phyloP scores from a whole-genome alignment of 2,329 filamentous ascomycete species.

The Talaromyces verruculosus region DNA sequence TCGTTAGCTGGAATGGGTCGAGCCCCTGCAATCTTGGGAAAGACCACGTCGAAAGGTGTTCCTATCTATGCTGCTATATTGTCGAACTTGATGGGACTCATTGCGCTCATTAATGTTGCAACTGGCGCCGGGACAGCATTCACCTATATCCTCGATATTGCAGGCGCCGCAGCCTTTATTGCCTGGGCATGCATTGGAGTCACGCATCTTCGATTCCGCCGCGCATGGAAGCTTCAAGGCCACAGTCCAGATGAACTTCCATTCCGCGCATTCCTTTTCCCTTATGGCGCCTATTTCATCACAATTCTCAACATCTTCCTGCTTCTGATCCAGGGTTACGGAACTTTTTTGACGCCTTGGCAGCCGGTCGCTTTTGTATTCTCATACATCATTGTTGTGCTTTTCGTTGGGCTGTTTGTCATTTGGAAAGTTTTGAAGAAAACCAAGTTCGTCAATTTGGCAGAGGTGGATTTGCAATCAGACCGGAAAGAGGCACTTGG shows the following conservation, averaged over 20 bases:
- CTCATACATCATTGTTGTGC: conserved; percentile 20
- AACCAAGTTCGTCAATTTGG: conserved; percentile 15
- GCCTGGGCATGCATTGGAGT: conserved; percentile 19
- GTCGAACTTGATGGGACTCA: conserved; percentile 56
- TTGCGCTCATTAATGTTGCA: conserved; percentile 69
- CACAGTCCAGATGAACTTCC: conserved; percentile 14
- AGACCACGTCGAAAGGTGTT: conserved; percentile 43
- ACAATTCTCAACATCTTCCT: conserved; percentile 17
- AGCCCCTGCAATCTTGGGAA: conserved; percentile 45
- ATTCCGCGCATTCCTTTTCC: conserved; percentile 17
- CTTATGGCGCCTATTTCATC: conserved; percentile 18
- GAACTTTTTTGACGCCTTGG: conserved; percentile 16
- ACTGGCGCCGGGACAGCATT: conserved; percentile 62
- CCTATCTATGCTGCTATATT: conserved; percentile 46
- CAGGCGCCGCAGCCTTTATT: conserved; percentile 25
- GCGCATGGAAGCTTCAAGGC: conserved; percentile 18
- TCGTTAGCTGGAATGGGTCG: conserved; percentile 56
- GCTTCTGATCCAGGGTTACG: conserved; percentile 17
- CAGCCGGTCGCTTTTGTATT: conserved; percentile 20
- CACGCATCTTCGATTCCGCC: conserved; percentile 18
- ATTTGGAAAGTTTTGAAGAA: conserved; percentile 17
- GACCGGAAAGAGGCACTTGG: conserved; percentile 12
- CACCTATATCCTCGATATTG: conserved; percentile 38
- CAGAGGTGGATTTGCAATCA: conserved; percentile 13
- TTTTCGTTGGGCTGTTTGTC: conserved; percentile 14